These are phyloP conservation scores for Gynochthodes officinalis DNA, from an alignment of 257 asterid species.

Conservation along the genomic window DNA sequence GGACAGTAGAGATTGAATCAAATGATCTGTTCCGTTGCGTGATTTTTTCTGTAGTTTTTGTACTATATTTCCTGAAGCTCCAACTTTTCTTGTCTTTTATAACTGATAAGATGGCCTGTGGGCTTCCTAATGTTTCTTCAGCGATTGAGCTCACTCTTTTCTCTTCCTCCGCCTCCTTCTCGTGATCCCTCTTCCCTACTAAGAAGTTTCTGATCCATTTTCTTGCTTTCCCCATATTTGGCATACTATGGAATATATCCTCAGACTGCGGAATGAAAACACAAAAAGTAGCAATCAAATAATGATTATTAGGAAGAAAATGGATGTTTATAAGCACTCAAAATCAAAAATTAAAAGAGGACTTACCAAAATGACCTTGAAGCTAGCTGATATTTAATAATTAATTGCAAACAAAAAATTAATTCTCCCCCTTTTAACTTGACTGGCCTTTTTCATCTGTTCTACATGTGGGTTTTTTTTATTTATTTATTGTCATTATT, in stretches of 20 bases:
- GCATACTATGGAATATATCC: not conserved
- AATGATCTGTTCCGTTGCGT: slow-evolving; percentile 37
- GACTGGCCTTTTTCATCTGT: not conserved
- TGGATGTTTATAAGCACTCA: not conserved
- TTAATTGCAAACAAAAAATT: not conserved
- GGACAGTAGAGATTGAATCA: slow-evolving; percentile 33
- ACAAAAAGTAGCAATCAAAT: not conserved
- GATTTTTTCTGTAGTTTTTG: slow-evolving; percentile 21
- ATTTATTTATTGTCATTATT: too few species aligned
- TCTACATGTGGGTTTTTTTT: too few species aligned
- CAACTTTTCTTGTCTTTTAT: slow-evolving; percentile 55
- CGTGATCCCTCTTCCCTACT: slow-evolving; percentile 51
- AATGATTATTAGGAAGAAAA: not conserved
- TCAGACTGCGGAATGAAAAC: not conserved
- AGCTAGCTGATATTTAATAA: not conserved
- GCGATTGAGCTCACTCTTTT: slow-evolving; percentile 26
- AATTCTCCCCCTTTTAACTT: not conserved
- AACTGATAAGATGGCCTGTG: slow-evolving; percentile 9
- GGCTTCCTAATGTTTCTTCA: slow-evolving; percentile 20
- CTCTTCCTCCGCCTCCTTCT: slow-evolving; percentile 43
- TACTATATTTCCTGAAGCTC: slow-evolving; percentile 57
- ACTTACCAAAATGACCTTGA: not conserved
- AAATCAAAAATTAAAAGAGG: not conserved
- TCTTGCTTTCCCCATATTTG: slow-evolving; percentile 64
- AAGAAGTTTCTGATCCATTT: slow-evolving; percentile 67